A percentile compares a stretch with the other conserved stretches of the same genome.
These are phyloP conservation scores for Paradendryphiella salina DNA, from an alignment of 2,329 filamentous ascomycete genomes.

Conservation along the genomic window DNA sequence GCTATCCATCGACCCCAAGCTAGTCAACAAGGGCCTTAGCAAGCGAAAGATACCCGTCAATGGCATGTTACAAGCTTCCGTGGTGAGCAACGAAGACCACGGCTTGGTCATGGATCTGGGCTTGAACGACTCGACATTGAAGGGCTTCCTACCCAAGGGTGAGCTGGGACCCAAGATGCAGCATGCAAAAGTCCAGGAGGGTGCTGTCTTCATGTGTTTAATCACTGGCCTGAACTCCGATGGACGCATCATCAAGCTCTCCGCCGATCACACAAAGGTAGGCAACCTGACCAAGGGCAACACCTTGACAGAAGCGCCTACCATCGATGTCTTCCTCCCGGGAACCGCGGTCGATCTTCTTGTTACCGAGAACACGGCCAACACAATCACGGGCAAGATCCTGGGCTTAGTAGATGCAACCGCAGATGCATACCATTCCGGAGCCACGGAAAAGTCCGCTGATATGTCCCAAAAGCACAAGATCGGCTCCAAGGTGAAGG, in stretches of 20 bases:
- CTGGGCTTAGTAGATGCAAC: constrained; percentile 91
- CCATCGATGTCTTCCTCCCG: constrained; percentile 86
- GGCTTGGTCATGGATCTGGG: constrained; percentile 92
- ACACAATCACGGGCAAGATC: constrained; percentile 84
- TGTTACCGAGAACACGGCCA: constrained; percentile 71
- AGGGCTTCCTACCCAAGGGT: constrained; percentile 83
- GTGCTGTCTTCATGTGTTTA: constrained; percentile 81
- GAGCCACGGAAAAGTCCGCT: constrained; percentile 67
- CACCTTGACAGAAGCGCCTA: constrained; percentile 74
- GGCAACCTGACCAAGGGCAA: constrained; percentile 68
- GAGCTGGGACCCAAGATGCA: constrained; percentile 71
- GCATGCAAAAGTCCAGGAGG: constrained; percentile 73
- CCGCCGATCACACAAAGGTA: constrained; percentile 70
- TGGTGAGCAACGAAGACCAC: constrained; percentile 92
- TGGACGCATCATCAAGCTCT: constrained; percentile 85
- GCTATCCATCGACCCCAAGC: constrained; percentile 77
- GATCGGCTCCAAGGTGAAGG: constrained; percentile 80
- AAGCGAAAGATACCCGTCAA: constrained; percentile 74
- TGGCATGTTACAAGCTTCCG: constrained; percentile 80
- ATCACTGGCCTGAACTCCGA: constrained; percentile 74
- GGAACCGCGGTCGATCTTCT: constrained; percentile 88
- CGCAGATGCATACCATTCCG: constrained; percentile 87
- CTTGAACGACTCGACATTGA: constrained; percentile 66
- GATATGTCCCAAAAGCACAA: constrained; percentile 80
- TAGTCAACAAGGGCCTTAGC: constrained; percentile 75